Conservation (phyloP, 1,284 basidiomycete species). For the Malassezia furfur region DNA sequence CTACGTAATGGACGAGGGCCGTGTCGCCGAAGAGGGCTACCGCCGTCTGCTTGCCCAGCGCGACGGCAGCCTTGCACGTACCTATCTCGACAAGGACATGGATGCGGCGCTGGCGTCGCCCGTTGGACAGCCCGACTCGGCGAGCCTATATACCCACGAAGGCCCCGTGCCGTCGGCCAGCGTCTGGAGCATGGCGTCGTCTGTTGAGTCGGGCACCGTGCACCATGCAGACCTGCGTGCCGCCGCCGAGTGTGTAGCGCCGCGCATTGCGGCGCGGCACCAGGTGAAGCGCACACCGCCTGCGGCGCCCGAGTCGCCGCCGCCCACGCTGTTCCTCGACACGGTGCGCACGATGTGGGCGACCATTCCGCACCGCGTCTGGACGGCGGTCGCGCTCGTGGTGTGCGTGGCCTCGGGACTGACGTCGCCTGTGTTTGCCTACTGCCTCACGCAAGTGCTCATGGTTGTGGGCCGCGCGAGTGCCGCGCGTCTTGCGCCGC, state of each 20-base stretch:
- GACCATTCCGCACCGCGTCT: conserved; percentile 62
- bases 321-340: neutral
- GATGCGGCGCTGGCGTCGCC: neutral
- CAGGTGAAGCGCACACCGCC: neutral
- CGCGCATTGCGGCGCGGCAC: neutral
- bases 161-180: neutral
- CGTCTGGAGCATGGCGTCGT: neutral
- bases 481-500: conserved; percentile 27
- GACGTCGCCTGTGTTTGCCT: conserved; percentile 84
- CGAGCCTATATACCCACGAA: neutral
- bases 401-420: conserved; percentile 59
- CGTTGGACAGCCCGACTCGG: neutral
- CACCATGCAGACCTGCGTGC: neutral
- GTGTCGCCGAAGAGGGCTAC: conserved; percentile 78
- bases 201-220: neutral
- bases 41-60: neutral
- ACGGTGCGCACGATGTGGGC: conserved; percentile 47
- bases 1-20: conserved; percentile 75
- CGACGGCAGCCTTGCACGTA: neutral
- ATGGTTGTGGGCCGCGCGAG: conserved; percentile 41
- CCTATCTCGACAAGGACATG: neutral
- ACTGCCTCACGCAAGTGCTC: conserved; percentile 71
- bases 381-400: conserved; percentile 61
- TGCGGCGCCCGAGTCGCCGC: neutral
- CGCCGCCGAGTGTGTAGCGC: neutral